Conservation (phyloP, 116 monocot genomes). For the Trichopus zeylanicus region DNA sequence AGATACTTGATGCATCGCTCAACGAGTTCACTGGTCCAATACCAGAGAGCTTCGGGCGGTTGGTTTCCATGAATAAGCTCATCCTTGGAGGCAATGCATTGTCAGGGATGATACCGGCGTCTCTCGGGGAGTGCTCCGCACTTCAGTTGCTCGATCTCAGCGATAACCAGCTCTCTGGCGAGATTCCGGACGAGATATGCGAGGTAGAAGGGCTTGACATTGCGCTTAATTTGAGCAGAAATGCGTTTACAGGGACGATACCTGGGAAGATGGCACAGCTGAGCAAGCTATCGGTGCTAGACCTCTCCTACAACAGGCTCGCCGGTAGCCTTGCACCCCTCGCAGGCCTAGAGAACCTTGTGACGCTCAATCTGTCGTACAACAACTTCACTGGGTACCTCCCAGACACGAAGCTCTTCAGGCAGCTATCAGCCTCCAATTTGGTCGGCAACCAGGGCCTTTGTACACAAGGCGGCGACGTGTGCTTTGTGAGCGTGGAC, state of each 20-base stretch:
- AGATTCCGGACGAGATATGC: constrained; percentile 67
- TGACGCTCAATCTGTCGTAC: constrained; percentile 71
- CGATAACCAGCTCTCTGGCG: constrained; percentile 50
- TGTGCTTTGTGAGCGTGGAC: constrained; percentile 57
- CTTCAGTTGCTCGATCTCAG: constrained; percentile 78
- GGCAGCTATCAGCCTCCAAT: constrained; percentile 51
- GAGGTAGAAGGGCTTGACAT: constrained; percentile 69
- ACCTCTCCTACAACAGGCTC: constrained; percentile 70
- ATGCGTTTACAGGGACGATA: constrained; percentile 54
- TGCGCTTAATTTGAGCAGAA: constrained; percentile 74
- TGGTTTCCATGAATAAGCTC: constrained; percentile 59
- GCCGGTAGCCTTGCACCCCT: constrained; percentile 52
- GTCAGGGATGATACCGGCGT: constrained; percentile 45
- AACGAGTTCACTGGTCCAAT: constrained; percentile 63
- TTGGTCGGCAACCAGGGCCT: constrained; percentile 67
- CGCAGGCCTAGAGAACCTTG: constrained; percentile 59
- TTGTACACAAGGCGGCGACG: constrained; percentile 54
- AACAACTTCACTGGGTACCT: constrained; percentile 90
- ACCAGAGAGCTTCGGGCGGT: constrained; percentile 45
- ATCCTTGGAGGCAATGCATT: constrained; percentile 47
- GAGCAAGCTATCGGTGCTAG: constrained; percentile 65
- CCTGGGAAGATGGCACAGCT: constrained; percentile 47
- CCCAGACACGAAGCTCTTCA: constrained; percentile 92
- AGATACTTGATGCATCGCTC: constrained; percentile 57
- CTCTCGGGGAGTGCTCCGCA: constrained; percentile 44